Percentiles rank a stretch among this genome's conserved stretches.
Conservation (phyloP, 2,329 filamentous ascomycete species). For the Nigrograna mackinnonii region DNA sequence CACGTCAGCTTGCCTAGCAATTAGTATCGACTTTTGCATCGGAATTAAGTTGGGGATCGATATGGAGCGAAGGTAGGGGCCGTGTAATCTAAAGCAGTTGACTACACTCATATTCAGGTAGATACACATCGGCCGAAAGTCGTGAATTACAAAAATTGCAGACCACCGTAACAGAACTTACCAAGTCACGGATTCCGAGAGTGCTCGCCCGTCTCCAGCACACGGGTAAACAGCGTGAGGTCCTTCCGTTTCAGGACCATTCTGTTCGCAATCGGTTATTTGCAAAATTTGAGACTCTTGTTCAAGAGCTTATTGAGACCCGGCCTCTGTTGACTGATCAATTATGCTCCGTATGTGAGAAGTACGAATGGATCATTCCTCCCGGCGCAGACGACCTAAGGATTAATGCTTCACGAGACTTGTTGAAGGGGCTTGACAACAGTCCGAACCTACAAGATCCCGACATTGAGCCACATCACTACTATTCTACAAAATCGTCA, state of each 20-base stretch:
- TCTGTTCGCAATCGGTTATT: not conserved
- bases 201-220: not conserved
- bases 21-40: too few species aligned
- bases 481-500: not conserved
- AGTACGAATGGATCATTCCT: not conserved
- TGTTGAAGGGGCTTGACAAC: not conserved
- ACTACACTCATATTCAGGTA: too few species aligned
- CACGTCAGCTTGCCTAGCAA: too few species aligned
- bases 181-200: not conserved
- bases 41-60: too few species aligned
- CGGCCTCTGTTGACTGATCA: not conserved
- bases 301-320: not conserved
- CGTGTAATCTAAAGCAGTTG: too few species aligned
- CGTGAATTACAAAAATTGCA: not conserved
- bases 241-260: not conserved
- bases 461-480: not conserved
- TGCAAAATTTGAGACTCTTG: not conserved
- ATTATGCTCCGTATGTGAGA: constrained; percentile 1
- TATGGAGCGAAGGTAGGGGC: too few species aligned
- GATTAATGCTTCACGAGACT: not conserved
- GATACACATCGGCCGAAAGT: not conserved
- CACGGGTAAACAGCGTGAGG: not conserved
- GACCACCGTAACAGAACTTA: not conserved
- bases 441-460: too few species aligned
- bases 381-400: not conserved